These are phyloP conservation scores for Mycena rosella DNA, from an alignment of 768 basidiomycete species.

Conservation along the genomic window DNA sequence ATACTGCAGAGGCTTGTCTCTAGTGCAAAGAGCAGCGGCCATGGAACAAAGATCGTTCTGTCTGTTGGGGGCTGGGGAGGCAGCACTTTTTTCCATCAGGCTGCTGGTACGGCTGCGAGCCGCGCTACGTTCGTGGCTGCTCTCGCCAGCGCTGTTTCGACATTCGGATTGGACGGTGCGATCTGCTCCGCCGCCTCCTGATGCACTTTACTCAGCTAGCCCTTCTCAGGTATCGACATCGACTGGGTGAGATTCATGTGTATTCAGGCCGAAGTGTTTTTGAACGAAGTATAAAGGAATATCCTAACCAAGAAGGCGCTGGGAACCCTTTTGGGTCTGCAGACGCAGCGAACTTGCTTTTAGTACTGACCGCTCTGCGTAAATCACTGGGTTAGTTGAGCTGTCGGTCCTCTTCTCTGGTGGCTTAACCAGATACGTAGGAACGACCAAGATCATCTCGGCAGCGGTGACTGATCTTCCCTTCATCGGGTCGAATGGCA, in stretches of 20 bases:
- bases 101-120: constrained; percentile 52
- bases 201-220: not conserved
- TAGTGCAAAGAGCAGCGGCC: constrained; percentile 57
- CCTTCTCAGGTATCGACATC: constrained; percentile 53
- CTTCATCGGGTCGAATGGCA: constrained; percentile 74
- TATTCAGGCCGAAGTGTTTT: not conserved
- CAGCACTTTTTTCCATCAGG: constrained; percentile 62
- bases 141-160: constrained; percentile 59
- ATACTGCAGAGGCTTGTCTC: constrained; percentile 61
- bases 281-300: constrained; percentile 61
- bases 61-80: constrained; percentile 73
- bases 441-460: constrained; percentile 71
- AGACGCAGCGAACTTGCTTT: constrained; percentile 76
- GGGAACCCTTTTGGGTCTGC: constrained; percentile 70
- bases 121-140: constrained; percentile 61
- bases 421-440: constrained; percentile 40
- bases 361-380: constrained; percentile 70
- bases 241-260: constrained; percentile 63
- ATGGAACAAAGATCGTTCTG: constrained; percentile 64
- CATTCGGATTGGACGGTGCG: constrained; percentile 66
- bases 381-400: constrained; percentile 53
- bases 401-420: not conserved
- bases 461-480: constrained; percentile 78
- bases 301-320: constrained; percentile 73
- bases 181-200: constrained; percentile 41